A percentile compares a stretch with the other conserved stretches of the same genome.
phyloP scores from a whole-genome alignment of 306 rosid species.

The Rosa multiflora region DNA sequence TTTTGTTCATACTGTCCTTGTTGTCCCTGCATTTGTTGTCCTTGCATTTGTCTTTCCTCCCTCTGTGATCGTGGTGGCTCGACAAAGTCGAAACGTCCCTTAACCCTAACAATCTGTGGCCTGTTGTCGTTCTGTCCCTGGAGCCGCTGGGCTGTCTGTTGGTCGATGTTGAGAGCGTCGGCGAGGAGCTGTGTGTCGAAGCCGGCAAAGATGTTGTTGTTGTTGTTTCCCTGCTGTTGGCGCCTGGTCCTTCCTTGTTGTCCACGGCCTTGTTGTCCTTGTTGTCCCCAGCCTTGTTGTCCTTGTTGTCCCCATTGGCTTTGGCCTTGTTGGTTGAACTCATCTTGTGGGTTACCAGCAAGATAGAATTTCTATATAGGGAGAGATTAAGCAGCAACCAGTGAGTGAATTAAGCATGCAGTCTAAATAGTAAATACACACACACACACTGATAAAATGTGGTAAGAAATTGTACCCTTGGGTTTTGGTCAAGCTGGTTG shows the following conservation, averaged over 20 bases:
- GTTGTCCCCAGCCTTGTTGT: not conserved
- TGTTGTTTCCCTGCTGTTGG: not conserved
- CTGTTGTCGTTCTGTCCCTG: conserved; percentile 32
- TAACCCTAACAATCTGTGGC: conserved; percentile 42
- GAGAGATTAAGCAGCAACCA: not conserved
- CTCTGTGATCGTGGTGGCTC: conserved; percentile 32
- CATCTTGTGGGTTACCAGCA: conserved; percentile 55
- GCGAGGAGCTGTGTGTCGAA: conserved; percentile 34
- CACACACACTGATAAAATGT: not conserved
- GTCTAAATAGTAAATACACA: not conserved
- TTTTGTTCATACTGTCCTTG: not conserved
- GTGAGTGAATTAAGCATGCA: not conserved
- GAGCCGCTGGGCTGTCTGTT: conserved; percentile 32
- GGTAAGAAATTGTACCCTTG: conserved; percentile 36
- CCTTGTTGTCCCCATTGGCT: not conserved
- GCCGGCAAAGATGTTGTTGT: conserved; percentile 45
- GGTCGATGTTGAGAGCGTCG: conserved; percentile 33
- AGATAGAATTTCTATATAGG: conserved; percentile 50
- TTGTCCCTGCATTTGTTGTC: not conserved
- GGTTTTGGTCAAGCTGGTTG: conserved; percentile 61
- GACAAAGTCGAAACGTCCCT: conserved; percentile 29
- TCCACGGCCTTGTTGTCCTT: not conserved
- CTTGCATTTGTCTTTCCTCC: not conserved
- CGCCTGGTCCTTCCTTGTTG: not conserved
- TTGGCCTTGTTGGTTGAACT: conserved; percentile 28